Base-by-base conservation (phyloP, 805 yeast species). In the Lachancea fermentati region DNA sequence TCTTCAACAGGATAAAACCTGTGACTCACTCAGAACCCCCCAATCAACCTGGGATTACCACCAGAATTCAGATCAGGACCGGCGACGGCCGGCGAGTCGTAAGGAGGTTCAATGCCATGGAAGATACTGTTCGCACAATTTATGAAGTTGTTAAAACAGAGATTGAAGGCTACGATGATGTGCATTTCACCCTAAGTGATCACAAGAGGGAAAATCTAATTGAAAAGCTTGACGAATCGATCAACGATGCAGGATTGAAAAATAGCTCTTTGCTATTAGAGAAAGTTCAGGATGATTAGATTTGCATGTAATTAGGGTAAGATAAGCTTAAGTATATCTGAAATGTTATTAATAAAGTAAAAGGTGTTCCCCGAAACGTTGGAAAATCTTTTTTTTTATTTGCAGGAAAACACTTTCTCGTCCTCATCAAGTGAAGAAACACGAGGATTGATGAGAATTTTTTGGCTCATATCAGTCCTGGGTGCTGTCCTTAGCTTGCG, bases 41-140 rank as follows among this genome's bases (percentile, higher is more conserved):
- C 1, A 57, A 67, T 3, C 57, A 63, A 4, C 79, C 73, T 8
- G 73, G 76, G 0, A 62, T 69, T 5, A 69, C 79, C 0, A 85
- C 96, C 0, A 70, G 96, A 52, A 75, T 93, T 18, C 97, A 93
- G 62, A 73, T 93, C n/a, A 71, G 96, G 44, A 74, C 85, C 19
- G 93, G 89, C 13, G 86, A 81, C 52, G 97, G 97, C n/a, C 73
- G 79, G 34, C 71, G 97, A 43, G 65, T 81, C 9, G 81, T 91
- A 8, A 81, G 86, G 44, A 74, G 85, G 43, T 84, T 91, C 50
- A 62, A 64, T 6, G 46, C 50, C 3, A 53, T 73, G 8, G 58
- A 65, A 3, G 95, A 85, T 48, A 66, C 71, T 3, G 86, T 93
- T 0, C 43, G 67, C 3, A 60, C 57, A 1, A 59, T 93, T 1